Conservation (phyloP, 768 basidiomycete genomes). For the Wakefieldia striispora region DNA sequence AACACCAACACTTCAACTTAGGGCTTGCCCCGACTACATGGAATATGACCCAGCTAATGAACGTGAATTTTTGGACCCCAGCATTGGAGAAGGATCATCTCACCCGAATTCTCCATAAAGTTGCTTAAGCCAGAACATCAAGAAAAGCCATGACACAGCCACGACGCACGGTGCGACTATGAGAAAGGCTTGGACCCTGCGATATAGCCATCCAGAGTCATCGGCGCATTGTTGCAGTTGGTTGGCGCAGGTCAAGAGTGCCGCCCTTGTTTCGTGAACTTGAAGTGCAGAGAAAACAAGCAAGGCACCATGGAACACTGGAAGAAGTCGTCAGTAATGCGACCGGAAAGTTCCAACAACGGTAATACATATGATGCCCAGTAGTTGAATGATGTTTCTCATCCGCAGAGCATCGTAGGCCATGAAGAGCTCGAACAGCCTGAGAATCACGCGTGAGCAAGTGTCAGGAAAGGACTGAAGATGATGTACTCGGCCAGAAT, state of each 20-base stretch:
- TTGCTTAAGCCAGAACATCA: constrained; percentile 67
- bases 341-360: not conserved
- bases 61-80: constrained; percentile 1
- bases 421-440: constrained; percentile 77
- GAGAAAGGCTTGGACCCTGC: constrained; percentile 59
- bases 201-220: constrained; percentile 57
- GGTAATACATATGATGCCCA: constrained; percentile 64
- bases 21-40: constrained; percentile 86
- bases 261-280: constrained; percentile 68
- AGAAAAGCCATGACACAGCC: constrained; percentile 58
- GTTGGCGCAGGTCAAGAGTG: constrained; percentile 40
- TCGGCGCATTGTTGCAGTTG: constrained; percentile 40
- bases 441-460: constrained; percentile 28
- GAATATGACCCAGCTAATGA: constrained; percentile 81
- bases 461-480: not conserved
- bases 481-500: constrained; percentile 70
- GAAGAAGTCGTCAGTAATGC: constrained; percentile 4
- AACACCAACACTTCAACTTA: constrained; percentile 69
- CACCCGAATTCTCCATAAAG: constrained; percentile 85
- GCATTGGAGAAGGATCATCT: constrained; percentile 18
- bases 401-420: constrained; percentile 78
- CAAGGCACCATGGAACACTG: constrained; percentile 72
- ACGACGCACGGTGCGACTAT: constrained; percentile 74
- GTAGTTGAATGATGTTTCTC: constrained; percentile 76
- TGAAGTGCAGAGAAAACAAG: constrained; percentile 75